A percentile compares a stretch with the other conserved stretches of the same genome.
Conservation (phyloP, 2,329 filamentous ascomycete genomes). For the Pseudocercospora vitis region DNA sequence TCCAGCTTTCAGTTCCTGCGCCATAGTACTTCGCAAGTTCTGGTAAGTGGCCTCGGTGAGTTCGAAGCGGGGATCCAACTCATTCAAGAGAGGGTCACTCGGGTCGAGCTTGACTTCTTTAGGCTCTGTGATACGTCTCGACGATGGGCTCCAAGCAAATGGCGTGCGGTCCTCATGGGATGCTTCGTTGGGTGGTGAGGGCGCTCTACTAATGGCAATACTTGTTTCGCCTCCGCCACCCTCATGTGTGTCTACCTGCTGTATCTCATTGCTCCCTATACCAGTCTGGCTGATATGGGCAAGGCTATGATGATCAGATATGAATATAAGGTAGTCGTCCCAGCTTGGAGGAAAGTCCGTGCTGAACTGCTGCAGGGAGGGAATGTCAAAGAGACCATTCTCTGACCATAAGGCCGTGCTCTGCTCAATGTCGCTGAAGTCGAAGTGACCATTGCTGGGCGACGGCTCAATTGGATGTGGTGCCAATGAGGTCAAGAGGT, state of each 20-base stretch:
- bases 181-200: neutral
- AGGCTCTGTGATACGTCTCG: neutral
- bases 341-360: neutral
- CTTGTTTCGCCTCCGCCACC: neutral
- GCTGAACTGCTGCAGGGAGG: neutral
- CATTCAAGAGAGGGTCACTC: neutral
- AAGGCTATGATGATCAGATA: neutral
- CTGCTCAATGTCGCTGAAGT: neutral
- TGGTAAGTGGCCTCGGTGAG: neutral
- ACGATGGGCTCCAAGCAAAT: conserved; percentile 7
- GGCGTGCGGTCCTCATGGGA: conserved; percentile 4
- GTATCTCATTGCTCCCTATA: no score
- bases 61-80: neutral
- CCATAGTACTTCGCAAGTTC: neutral
- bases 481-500: neutral
- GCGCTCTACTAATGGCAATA: conserved; percentile 3
- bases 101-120: neutral
- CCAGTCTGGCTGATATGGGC: neutral
- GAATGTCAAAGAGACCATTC: neutral
- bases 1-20: neutral
- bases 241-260: no score
- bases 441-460: neutral
- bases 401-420: neutral
- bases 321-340: neutral
- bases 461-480: neutral